Evolutionary conservation across 1,284 basidiomycete species (phyloP), one percentile per base, ranked within the genome.

Genomic region (Peniophora sp.): DNA sequence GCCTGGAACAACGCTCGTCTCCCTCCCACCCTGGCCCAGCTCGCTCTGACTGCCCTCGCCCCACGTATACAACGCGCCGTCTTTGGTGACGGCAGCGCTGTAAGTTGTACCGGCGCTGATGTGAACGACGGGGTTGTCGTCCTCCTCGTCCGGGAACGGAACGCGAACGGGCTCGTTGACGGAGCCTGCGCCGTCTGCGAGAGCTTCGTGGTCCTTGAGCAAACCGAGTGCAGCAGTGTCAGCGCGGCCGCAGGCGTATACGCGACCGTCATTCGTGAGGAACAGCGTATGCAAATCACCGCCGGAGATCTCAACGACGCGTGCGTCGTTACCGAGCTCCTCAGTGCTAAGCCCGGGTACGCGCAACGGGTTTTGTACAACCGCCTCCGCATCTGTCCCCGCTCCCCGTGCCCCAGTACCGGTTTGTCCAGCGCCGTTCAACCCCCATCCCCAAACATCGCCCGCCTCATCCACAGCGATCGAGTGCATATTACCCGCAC

Each of bases 221-320:
- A 94, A 63, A 6, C 93, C 93, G 23, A 94, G 77, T 59, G 94
- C 89, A 34, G 83, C 78, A 46, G 80, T 81, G 58, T 92, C 89
- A 47, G 80, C 81, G 44, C 90, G 80, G 2, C 92, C 92, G 59
- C 83, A 86, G 1, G 82, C 89, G 65, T 81, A 96, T 2, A 97
- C 90, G 56, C 85, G 79, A 50, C 94, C 94, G 48, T 84, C 79
- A 49, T 79, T 75, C 22, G 93, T 86, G 55, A 94, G 71, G 75
- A 97, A 97, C 27, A 96, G 68, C 0, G 91, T 85, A 65, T 97
- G 92, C 63, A 94, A 87, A 56, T 89, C 83, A 43, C 94, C 94
- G 12, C 84, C 89, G 23, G 65, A 71, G 52, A 91, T 86, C 59
- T 85, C 75, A 17, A 89, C 72, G 50, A 95, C 84, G 5, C 71